Conservation (phyloP, 306 rosid species). For the Oemleria cerasiformis region DNA sequence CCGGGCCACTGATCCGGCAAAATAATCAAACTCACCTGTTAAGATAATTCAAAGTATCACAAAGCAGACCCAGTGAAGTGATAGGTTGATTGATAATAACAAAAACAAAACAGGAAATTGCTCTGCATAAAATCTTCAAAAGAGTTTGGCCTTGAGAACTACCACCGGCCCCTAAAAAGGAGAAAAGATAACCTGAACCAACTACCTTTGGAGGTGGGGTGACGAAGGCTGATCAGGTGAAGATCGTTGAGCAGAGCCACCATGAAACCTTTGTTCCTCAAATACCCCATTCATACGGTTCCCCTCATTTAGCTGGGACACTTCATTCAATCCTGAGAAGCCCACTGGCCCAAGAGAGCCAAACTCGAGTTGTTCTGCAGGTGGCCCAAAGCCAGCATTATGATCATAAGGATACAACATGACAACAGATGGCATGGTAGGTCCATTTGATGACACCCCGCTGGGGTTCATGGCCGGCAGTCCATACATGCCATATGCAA, state of each 20-base stretch:
- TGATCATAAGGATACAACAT: slow-evolving; percentile 85
- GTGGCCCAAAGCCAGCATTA: slow-evolving; percentile 47
- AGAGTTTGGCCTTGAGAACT: slow-evolving; percentile 5
- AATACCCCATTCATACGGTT: slow-evolving; percentile 50
- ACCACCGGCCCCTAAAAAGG: neutral
- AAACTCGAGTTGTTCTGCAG: slow-evolving; percentile 82
- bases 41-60: slow-evolving; percentile 31
- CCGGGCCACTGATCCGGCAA: slow-evolving; percentile 37
- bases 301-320: slow-evolving; percentile 59
- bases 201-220: slow-evolving; percentile 72
- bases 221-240: slow-evolving; percentile 89
- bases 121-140: neutral
- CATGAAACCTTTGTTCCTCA: slow-evolving; percentile 77
- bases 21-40: slow-evolving; percentile 49
- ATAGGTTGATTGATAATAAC: neutral
- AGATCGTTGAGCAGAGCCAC: slow-evolving; percentile 59
- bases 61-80: slow-evolving; percentile 23
- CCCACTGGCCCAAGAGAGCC: slow-evolving; percentile 89
- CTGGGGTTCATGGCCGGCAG: slow-evolving; percentile 66
- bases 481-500: slow-evolving; percentile 73
- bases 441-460: slow-evolving; percentile 75
- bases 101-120: neutral
- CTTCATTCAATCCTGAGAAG: slow-evolving; percentile 55
- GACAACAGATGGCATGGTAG: slow-evolving; percentile 68
- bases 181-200: slow-evolving; percentile 8